Conservation (phyloP, 1,284 basidiomycete species). For the Ustilago nuda region DNA sequence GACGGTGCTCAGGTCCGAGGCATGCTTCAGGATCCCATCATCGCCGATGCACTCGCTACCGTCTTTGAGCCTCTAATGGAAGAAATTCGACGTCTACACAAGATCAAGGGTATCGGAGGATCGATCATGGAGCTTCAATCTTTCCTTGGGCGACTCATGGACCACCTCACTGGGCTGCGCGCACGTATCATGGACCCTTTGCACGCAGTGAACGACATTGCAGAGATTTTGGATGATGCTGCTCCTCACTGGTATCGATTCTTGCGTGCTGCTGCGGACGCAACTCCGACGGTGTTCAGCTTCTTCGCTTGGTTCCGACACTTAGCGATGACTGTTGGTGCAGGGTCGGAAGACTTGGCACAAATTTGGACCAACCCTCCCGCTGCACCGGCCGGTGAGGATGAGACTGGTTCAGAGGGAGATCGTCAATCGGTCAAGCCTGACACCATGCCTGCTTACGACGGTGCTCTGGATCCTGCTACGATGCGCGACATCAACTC, state of each 20-base stretch:
- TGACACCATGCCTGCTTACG: constrained; percentile 18
- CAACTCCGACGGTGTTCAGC: constrained; percentile 56
- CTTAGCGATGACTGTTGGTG: constrained; percentile 59
- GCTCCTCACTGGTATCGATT: constrained; percentile 57
- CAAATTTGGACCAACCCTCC: constrained; percentile 57
- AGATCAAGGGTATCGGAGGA: constrained; percentile 52
- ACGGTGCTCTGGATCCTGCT: constrained; percentile 34
- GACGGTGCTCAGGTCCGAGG: constrained; percentile 65
- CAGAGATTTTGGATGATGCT: constrained; percentile 62
- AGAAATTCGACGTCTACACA: constrained; percentile 58
- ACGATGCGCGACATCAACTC: constrained; percentile 58
- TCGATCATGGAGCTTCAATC: constrained; percentile 47
- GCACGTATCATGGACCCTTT: constrained; percentile 63
- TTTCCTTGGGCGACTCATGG: constrained; percentile 55
- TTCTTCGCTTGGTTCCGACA: constrained; percentile 66
- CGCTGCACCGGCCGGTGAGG: constrained; percentile 14
- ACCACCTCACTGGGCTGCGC: constrained; percentile 60
- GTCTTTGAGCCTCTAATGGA: constrained; percentile 63
- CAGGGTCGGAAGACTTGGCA: constrained; percentile 57
- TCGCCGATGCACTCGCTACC: constrained; percentile 51
- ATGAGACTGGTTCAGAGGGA: constrained; percentile 27
- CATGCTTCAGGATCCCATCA: constrained; percentile 59
- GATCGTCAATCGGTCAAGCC: constrained; percentile 36
- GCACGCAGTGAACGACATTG: constrained; percentile 58
- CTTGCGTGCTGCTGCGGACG: constrained; percentile 47